These are phyloP conservation scores for Elaphomyces granulatus DNA, from an alignment of 495 filamentous ascomycete genomes.

Conservation along the genomic window DNA sequence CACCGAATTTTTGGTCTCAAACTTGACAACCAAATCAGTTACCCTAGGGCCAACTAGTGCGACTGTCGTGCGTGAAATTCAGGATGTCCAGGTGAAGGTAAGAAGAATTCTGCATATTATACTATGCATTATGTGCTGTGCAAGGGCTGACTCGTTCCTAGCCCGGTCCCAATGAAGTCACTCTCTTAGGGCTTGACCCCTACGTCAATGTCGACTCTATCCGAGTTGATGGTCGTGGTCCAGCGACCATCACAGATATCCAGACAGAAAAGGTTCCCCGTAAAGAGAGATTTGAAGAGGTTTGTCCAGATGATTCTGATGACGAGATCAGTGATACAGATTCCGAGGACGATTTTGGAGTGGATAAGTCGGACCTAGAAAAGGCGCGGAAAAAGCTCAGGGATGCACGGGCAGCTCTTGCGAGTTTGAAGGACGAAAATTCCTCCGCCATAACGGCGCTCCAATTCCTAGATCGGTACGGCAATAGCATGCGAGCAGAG, in stretches of 20 bases:
- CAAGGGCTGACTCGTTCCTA: no score
- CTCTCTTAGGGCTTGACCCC: constrained; percentile 48
- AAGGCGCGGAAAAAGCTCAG: constrained; percentile 5
- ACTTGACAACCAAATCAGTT: constrained; percentile 44
- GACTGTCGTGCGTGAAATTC: constrained; percentile 48
- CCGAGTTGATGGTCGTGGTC: constrained; percentile 52
- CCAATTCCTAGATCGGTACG: constrained; percentile 12
- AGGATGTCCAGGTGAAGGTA: constrained; percentile 42
- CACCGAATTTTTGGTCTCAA: constrained; percentile 25
- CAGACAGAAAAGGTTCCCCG: constrained; percentile 48
- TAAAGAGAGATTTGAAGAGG: constrained; percentile 40
- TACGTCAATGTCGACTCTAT: constrained; percentile 51
- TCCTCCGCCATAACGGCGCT: constrained; percentile 7
- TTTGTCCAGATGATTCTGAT: constrained; percentile 26
- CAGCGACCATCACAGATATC: constrained; percentile 48
- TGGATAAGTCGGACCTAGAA: constrained; percentile 8
- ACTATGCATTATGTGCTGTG: no score
- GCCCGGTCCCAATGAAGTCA: constrained; percentile 50
- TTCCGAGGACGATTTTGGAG: constrained; percentile 18
- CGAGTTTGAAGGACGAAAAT: constrained; percentile 11
- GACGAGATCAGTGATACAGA: constrained; percentile 12
- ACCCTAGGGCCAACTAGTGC: constrained; percentile 47
- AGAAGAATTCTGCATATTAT: no score
- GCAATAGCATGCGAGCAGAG: constrained; percentile 5
- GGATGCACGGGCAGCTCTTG: constrained; percentile 2